Percentiles rank a stretch among this genome's conserved stretches.
Evolutionary conservation across 371 early-diverging fungal species (phyloP).

Genomic region (Mucor mucedo): DNA sequence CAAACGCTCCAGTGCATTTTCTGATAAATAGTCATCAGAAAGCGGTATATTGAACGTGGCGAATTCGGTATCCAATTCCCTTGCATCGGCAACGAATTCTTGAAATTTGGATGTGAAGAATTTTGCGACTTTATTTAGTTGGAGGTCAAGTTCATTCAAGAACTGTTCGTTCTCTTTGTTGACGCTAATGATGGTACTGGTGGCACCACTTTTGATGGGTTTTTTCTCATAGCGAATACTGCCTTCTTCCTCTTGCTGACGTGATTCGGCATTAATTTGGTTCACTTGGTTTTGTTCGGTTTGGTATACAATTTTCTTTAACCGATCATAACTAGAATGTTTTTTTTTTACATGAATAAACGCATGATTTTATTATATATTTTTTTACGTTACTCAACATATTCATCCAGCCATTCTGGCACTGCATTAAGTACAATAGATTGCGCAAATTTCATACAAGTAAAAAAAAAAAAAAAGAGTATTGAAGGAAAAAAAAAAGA

Average conservation of each 20-base stretch:
- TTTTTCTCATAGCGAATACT: constrained; percentile 62
- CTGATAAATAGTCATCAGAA: constrained; percentile 7
- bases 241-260: constrained; percentile 25
- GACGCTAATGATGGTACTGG: too few species aligned
- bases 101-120: constrained; percentile 82
- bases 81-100: constrained; percentile 56
- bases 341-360: not conserved
- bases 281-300: constrained; percentile 82
- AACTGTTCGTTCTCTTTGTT: constrained; percentile 38
- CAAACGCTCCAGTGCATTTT: constrained; percentile 8
- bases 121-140: constrained; percentile 74
- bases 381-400: constrained; percentile 60
- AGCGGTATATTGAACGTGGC: constrained; percentile 21
- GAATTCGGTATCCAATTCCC: constrained; percentile 23
- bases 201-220: constrained; percentile 53
- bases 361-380: not conserved
- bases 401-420: constrained; percentile 88
- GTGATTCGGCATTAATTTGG: constrained; percentile 16
- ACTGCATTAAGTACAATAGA: constrained; percentile 85
- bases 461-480: not conserved
- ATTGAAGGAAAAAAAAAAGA: not conserved
- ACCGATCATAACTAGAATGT: constrained; percentile 71
- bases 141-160: constrained; percentile 72
- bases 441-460: constrained; percentile 87
- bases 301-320: constrained; percentile 88